Evolutionary conservation across 164 flowering plant genomes (phyloP).

Genomic region (Cinnamomum micranthum): DNA sequence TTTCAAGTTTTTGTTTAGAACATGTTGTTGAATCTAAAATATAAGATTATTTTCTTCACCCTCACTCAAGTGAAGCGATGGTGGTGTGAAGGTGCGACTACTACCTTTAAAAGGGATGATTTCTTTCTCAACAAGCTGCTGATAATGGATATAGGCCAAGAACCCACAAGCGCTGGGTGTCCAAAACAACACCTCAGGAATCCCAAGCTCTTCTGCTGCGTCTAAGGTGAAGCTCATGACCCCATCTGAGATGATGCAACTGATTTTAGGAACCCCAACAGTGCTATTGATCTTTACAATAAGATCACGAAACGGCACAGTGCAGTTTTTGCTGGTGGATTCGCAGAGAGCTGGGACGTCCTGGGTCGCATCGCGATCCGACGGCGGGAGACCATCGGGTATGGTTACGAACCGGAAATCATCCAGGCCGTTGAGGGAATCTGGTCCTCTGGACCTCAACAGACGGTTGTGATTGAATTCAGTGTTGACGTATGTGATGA

Average conservation of each 20-base stretch:
- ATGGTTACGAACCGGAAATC: conserved; percentile 41
- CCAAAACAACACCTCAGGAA: conserved; percentile 41
- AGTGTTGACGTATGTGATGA: conserved; percentile 34
- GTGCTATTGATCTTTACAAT: conserved; percentile 22
- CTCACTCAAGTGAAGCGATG: neutral
- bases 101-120: conserved; percentile 46
- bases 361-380: conserved; percentile 39
- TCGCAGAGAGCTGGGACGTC: conserved; percentile 36
- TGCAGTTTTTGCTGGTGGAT: conserved; percentile 22
- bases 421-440: conserved; percentile 23
- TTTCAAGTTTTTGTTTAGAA: too few relatives aligned
- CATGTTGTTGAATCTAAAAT: too few relatives aligned
- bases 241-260: conserved; percentile 44
- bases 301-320: conserved; percentile 31
- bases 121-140: conserved; percentile 27
- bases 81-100: neutral
- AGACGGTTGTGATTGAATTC: conserved; percentile 27
- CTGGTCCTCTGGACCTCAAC: conserved; percentile 34
- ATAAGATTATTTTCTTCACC: too few relatives aligned
- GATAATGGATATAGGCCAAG: conserved; percentile 33
- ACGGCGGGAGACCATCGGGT: conserved; percentile 46
- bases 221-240: conserved; percentile 27
- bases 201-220: conserved; percentile 30
- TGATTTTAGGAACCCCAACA: conserved; percentile 28
- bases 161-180: conserved; percentile 53